Evolutionary conservation across 208 protist species (phyloP), one percentile per base, ranked within the genome.

Genomic region (Porcisia hertigi): DNA sequence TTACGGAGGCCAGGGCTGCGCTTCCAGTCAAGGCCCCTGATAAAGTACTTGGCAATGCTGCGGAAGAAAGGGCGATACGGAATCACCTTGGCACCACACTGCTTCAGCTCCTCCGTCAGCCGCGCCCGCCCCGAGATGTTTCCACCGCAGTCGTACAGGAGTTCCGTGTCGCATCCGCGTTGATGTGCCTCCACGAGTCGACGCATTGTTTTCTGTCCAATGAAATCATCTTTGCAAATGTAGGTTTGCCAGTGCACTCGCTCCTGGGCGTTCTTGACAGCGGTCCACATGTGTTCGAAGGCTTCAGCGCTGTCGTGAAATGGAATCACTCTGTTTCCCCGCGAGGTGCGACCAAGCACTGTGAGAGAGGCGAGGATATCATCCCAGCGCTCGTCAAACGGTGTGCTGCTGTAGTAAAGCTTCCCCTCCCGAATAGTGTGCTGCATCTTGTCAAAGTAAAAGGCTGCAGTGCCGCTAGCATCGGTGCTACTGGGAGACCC

Each of bases 181-280:
- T 79, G 64, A 34, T 89, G 85, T 1, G 96, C 96, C 60, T 89
- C 72, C 20, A 88, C 86, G 58, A 98, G 78, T 30, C 90, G 86
- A 16, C 73, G 45, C 11, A 98, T 76, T 30, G 96, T 98, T 18
- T 76, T 55, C 65, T 85, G 73, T 2, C 96, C 96, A 14, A 97
- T 87, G 58, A 82, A 71, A 75, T 98, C 96, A 72, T 97, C 91
- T 66, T 97, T 97, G 79, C 93, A 96, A 55, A 98, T 98, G 82
- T 98, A 98, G n/a, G 94, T 97, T 79, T 97, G 91, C 94, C 93
- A 96, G 34, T 92, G 77, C 62, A 97, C 91, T 69, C 87, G 87
- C 59, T 86, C 57, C 25, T 83, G 84, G 5, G 92, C 91, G 14
- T n/a, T 39, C 72, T 97, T 92, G 11, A 98, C 80, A n/a, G 84